Evolutionary conservation across 2,329 filamentous ascomycete genomes (phyloP).

Genomic region (Verticillium nonalfalfae): DNA sequence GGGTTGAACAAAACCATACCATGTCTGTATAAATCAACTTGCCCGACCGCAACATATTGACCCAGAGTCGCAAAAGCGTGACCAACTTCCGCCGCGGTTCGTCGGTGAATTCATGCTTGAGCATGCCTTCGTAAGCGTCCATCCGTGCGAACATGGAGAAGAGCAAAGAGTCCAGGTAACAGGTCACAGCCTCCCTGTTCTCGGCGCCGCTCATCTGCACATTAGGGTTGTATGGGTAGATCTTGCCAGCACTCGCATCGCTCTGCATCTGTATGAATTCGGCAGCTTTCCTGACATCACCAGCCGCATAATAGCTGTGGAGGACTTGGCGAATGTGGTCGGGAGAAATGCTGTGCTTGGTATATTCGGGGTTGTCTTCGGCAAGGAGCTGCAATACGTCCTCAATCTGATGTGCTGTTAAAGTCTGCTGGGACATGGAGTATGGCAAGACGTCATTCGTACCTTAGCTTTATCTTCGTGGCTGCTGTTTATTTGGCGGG

Average conservation of each 20-base stretch:
- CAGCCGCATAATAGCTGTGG: slow-evolving; percentile 58
- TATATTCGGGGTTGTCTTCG: slow-evolving; percentile 33
- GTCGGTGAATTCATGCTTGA: slow-evolving; percentile 73
- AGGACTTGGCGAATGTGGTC: slow-evolving; percentile 53
- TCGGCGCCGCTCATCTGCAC: slow-evolving; percentile 75
- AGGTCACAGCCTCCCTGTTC: slow-evolving; percentile 84
- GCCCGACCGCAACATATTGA: slow-evolving; percentile 82
- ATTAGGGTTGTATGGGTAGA: slow-evolving; percentile 67
- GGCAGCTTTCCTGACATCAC: slow-evolving; percentile 68
- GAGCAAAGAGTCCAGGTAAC: slow-evolving; percentile 83
- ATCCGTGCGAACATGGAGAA: slow-evolving; percentile 95
- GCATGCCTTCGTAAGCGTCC: slow-evolving; percentile 86
- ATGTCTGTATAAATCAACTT: slow-evolving; percentile 81
- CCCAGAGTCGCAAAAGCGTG: slow-evolving; percentile 80
- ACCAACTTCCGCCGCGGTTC: slow-evolving; percentile 66
- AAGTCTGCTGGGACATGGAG: slow-evolving; percentile 6
- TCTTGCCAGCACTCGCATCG: slow-evolving; percentile 72
- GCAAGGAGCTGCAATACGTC: slow-evolving; percentile 22
- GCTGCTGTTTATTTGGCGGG: slow-evolving; percentile 49
- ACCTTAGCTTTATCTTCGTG: slow-evolving; percentile 43
- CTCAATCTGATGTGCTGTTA: slow-evolving; percentile 19
- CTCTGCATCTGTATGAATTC: slow-evolving; percentile 73
- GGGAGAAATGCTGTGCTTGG: slow-evolving; percentile 29
- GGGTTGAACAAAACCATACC: slow-evolving; percentile 38
- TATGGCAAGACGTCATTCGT: neutral